Evolutionary conservation across 2,329 filamentous ascomycete species (phyloP).

Genomic region (Domatiomyces catenatus): DNA sequence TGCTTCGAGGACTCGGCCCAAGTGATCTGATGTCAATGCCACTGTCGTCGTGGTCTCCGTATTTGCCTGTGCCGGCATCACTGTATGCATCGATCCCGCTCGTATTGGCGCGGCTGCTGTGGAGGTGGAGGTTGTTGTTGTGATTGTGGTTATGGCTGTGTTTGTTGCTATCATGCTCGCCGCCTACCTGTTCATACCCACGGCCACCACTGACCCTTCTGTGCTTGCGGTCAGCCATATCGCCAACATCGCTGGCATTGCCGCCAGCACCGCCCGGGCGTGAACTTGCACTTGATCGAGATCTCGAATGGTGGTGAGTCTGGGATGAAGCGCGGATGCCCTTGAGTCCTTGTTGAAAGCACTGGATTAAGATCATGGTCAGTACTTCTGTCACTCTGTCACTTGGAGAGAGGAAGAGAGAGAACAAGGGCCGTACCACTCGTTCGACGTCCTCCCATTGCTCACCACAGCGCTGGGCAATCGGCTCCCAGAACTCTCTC

Average conservation of each 20-base stretch:
- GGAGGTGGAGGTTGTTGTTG: no score
- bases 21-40: conserved; percentile 10
- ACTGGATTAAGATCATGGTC: conserved; percentile 33
- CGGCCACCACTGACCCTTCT: background rate
- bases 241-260: background rate
- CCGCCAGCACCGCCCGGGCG: conserved; percentile 3
- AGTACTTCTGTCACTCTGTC: conserved; percentile 1
- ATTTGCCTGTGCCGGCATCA: background rate
- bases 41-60: conserved; percentile 12
- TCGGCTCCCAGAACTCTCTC: conserved; percentile 63
- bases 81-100: background rate
- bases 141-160: no score
- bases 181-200: background rate
- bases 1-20: conserved; percentile 11
- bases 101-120: background rate
- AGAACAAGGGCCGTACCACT: conserved; percentile 44
- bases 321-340: conserved; percentile 4
- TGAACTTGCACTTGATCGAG: conserved; percentile 10
- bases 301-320: conserved; percentile 5
- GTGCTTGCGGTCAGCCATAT: background rate
- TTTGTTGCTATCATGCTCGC: background rate
- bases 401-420: background rate
- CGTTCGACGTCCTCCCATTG: conserved; percentile 57
- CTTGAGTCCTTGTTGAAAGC: conserved; percentile 70
- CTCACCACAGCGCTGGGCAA: conserved; percentile 47